Base-by-base conservation (phyloP, 192 early-diverging fungal genomes). In the Umbelopsis isabellina region DNA sequence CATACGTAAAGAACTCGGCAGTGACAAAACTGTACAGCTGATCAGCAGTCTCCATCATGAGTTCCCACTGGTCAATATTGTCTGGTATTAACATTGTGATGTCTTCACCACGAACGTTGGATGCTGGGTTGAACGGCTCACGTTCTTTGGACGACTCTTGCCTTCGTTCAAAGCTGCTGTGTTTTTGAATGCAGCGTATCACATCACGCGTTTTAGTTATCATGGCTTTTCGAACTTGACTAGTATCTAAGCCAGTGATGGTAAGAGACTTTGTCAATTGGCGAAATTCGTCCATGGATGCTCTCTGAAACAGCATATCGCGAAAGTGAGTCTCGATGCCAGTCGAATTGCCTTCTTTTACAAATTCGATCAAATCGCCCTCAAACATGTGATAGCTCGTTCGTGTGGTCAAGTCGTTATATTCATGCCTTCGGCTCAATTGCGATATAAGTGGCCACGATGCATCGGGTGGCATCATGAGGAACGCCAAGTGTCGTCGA, bases 391-490 rank as follows among this genome's bases (percentile, higher is more conserved):
- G 71, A 46, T 81, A 82, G 25, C 75, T 83, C 21, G 78, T 80
- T 25, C 83, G 64, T 46, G 80, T 82, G 3, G 80, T 79, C 46
- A 84, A 71, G 37, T 82, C 80, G 37, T 80, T 80, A 61, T 78
- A 83, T 66, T 86, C 80, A 52, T 87, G 79, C 58, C 81, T 46
- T 45, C 83, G 82, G 46, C 85, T 88, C 55, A 89, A 81, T 68
- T 90, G 89, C n/a, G 90, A 89, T 25, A 92, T 90, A 47, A 92
- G 72, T 55, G 90, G 90, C 91, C 91, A 92, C 6, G 90, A 89
- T 3, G 89, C 89, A 75, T 92, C 91, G 35, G 86, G 86, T 22
- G 86, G 84, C 78, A 88, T 88, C 73, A 85, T 80, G 33, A 88
- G 73, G 20, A 80, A 79, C 1, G 82, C 78, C 21, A 88, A 68